Evolutionary conservation across 352 stramenopile species (phyloP), one percentile per base, ranked within the genome.

Genomic region (Phytopythium mirpurense): DNA sequence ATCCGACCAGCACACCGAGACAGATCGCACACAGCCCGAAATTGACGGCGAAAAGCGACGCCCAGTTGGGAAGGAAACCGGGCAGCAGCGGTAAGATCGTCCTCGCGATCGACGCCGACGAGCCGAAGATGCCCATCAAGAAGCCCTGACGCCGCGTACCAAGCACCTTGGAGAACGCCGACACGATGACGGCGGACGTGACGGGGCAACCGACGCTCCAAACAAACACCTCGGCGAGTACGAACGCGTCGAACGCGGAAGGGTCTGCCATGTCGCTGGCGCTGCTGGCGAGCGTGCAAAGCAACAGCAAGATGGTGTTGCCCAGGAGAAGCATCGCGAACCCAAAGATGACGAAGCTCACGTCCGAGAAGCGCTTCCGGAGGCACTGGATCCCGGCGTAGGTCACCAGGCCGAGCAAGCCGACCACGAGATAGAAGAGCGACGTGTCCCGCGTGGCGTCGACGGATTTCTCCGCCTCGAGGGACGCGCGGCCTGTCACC

Each of bases 151-250:
- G 72, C 16, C 66, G 54, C 8, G 68, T 70, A 6, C 77, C 74
- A 0, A 88, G 67, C 5, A 79, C 60, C 52, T 84, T 86, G 0
- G 74, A 86, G 49, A 88, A 86, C 0, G 74, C 68, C 1, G 68
- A 72, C 11, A 83, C 71, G 16, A 82, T 64, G 16, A 86, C 74
- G 8, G 77, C 73, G 0, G 72, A 79, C 3, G 71, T 67, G 16
- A 88, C 40, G 0, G 77, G 77, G 51, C 70, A 85, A 7, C 77
- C 77, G 45, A 88, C 60, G 23, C 77, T 88, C 77, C 77, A 88
- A 0, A 88, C 61, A 19, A 88, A 69, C 8, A 85, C 56, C 29
- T 86, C 69, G 4, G 67, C 67, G 18, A 60, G 21, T 8, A 81
- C 59, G 21, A 86, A 74, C 23, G 70, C 46, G 27, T 67, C 43